Conservation (phyloP, 441 rosid species). For the Populus trichocarpa region DNA sequence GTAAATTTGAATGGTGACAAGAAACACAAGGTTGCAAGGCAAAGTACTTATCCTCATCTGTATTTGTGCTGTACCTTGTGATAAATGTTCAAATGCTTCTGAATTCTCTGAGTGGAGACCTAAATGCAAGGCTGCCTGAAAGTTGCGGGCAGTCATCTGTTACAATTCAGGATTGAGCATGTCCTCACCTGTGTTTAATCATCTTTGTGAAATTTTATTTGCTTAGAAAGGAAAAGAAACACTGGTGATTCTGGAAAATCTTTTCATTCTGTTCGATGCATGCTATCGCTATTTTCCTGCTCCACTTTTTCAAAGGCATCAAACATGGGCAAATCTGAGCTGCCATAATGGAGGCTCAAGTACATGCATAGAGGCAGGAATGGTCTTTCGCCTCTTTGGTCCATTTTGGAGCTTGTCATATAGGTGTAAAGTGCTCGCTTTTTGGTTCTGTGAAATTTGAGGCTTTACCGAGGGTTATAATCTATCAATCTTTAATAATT, state of each 20-base stretch:
- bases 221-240: neutral
- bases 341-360: neutral
- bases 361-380: too few relatives aligned
- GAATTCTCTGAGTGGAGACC: constrained; percentile 11
- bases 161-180: constrained; percentile 21
- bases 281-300: too few relatives aligned
- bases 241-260: neutral
- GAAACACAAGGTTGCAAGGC: constrained; percentile 14
- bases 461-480: neutral
- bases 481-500: neutral
- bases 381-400: too few relatives aligned
- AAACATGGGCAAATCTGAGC: neutral
- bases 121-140: constrained; percentile 12
- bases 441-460: neutral
- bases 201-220: constrained; percentile 16
- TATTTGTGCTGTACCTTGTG: constrained; percentile 22
- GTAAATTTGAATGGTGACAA: neutral
- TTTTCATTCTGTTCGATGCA: neutral
- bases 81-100: constrained; percentile 17
- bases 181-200: constrained; percentile 17
- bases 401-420: too few relatives aligned
- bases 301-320: neutral
- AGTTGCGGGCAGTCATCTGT: constrained; percentile 5
- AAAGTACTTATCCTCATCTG: constrained; percentile 17
- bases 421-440: neutral